phyloP scores from a whole-genome alignment of 345 rosid genomes.

The Ceriops decandra region DNA sequence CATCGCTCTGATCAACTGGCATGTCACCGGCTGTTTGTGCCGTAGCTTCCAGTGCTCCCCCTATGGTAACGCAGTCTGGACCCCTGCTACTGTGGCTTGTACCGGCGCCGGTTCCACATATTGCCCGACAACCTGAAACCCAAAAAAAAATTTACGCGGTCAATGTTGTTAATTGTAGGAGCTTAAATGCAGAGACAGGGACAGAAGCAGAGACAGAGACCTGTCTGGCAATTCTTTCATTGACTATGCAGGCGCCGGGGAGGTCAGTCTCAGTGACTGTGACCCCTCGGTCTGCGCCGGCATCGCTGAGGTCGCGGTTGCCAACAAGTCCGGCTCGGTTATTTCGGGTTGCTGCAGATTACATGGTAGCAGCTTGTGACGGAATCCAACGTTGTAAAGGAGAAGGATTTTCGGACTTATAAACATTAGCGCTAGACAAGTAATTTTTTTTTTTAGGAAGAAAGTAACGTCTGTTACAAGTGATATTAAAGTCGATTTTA shows the following conservation, averaged over 20 bases:
- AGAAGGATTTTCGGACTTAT: too few species aligned
- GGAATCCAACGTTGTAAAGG: too few species aligned
- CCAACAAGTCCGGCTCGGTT: slow-evolving; percentile 54
- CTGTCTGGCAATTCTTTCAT: slow-evolving; percentile 64
- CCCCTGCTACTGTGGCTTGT: slow-evolving; percentile 9
- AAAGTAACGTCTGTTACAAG: too few species aligned
- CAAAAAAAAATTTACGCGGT: background rate
- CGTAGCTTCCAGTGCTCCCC: slow-evolving; percentile 66
- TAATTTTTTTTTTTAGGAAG: too few species aligned
- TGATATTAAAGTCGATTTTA: too few species aligned
- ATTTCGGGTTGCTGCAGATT: slow-evolving; percentile 54
- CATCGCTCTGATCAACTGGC: slow-evolving; percentile 60
- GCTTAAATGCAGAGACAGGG: background rate
- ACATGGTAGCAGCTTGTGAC: slow-evolving; percentile 49
- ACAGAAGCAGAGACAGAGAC: slow-evolving; percentile 16
- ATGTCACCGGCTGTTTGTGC: slow-evolving; percentile 40
- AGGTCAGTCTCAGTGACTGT: slow-evolving; percentile 51
- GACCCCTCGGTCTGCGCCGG: slow-evolving; percentile 43
- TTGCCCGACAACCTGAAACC: slow-evolving; percentile 46
- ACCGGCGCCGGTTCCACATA: slow-evolving; percentile 42
- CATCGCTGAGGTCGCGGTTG: slow-evolving; percentile 32
- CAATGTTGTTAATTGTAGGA: background rate
- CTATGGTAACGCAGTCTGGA: slow-evolving; percentile 49
- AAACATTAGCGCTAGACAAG: too few species aligned
- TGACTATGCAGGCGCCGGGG: slow-evolving; percentile 46